Evolutionary conservation across 129 eudicot genomes (phyloP).

Genomic region (Tagetes erecta): DNA sequence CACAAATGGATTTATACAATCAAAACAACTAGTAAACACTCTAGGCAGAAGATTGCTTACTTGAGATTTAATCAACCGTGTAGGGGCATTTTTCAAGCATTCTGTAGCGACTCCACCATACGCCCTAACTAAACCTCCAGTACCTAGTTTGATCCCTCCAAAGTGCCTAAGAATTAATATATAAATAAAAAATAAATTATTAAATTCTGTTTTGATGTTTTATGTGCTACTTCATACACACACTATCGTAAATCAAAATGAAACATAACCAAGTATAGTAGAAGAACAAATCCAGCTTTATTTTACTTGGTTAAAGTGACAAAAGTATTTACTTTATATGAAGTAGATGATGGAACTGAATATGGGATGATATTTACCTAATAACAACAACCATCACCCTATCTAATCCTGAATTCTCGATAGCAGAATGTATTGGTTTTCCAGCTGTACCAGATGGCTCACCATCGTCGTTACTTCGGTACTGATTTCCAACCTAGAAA

Average conservation of each 20-base stretch:
- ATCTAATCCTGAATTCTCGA: slow-evolving; percentile 82
- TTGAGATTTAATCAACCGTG: slow-evolving; percentile 82
- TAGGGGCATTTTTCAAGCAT: slow-evolving; percentile 88
- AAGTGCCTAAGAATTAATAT: slow-evolving; percentile 54
- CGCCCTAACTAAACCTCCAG: slow-evolving; percentile 95
- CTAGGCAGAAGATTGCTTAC: slow-evolving; percentile 40
- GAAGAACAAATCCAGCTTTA: background rate
- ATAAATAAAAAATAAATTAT: background rate
- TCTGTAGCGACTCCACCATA: slow-evolving; percentile 96
- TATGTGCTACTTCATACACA: background rate
- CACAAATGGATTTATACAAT: background rate
- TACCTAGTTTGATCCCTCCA: slow-evolving; percentile 95
- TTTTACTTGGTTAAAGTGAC: background rate
- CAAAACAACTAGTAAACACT: background rate
- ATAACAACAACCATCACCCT: slow-evolving; percentile 94
- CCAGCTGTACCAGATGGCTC: slow-evolving; percentile 99
- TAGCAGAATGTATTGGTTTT: slow-evolving; percentile 86
- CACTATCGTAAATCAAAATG: background rate
- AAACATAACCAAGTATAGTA: background rate
- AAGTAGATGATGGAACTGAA: slow-evolving; percentile 7
- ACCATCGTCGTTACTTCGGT: slow-evolving; percentile 88
- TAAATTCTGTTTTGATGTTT: background rate
- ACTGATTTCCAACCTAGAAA: slow-evolving; percentile 81
- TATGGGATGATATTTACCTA: slow-evolving; percentile 46
- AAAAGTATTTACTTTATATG: background rate